Base-by-base conservation (phyloP, 2,329 filamentous ascomycete genomes). In the Cadophora sp. region DNA sequence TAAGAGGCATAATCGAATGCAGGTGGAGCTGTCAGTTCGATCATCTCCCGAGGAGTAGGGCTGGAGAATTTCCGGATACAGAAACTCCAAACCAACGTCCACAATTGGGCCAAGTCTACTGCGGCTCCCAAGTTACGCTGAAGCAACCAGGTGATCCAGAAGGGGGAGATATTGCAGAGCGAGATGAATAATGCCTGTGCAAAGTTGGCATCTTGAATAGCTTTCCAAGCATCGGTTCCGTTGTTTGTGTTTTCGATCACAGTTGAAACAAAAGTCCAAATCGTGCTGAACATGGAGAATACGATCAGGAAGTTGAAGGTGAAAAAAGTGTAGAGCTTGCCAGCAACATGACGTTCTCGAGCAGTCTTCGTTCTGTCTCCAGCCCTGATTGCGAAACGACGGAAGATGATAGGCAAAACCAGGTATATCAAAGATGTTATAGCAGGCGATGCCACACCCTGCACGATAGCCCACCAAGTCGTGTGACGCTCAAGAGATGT, bases 271-370 rank as follows among this genome's bases (percentile, higher is more conserved):
- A 94, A 94, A 1, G 83, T 83, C 89, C 93, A 97, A 19, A 94
- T 81, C 1, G 92, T 89, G 55, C 92, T 93, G 79, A 98, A 98
- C 16, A 97, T 83, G 12, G 94, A 97, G 80, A 98, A 98, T 67
- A 98, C 90, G 73, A 99, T 83, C 65, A 99, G 81, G 77, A 98
- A 98, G 86, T 99, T 99, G 84, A 99, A 94, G 63, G 97, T 88
- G 80, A 99, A 99, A 82, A 99, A 99, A 22, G 92, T 87, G 80
- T 97, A 99, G 2, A 99, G 86, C 79, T 97, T 97, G 71, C 89
- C 90, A 68, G 96, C 86, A 63, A 99, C 96, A 79, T 98, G 95
- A 34, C 93, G 87, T 79, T 99, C 96, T 65, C 96, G 89, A 29
- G 93, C 92, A 0, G 93, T 97, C 81, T 98, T 99, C 59, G 93